Conservation (phyloP, 2,329 filamentous ascomycete species). For the Sclerotinia spermophila region DNA sequence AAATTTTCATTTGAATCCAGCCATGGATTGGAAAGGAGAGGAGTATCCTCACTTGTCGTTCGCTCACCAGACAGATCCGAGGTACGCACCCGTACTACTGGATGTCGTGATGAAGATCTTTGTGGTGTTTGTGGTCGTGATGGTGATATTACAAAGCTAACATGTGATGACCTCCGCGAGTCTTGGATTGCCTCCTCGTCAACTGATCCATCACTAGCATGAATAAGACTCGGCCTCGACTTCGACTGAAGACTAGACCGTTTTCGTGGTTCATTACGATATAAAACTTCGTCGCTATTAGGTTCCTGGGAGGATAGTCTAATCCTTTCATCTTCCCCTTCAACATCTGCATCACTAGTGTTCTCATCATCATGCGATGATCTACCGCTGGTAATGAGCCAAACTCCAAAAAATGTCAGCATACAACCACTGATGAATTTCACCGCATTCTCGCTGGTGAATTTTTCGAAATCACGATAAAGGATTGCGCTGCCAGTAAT, state of each 20-base stretch:
- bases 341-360: conserved; percentile 57
- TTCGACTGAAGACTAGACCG: conserved; percentile 20
- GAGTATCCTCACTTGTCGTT: conserved; percentile 23
- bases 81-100: conserved; percentile 23
- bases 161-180: conserved; percentile 31
- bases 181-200: conserved; percentile 19
- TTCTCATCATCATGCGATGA: conserved; percentile 59
- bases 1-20: conserved; percentile 27
- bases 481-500: conserved; percentile 91
- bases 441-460: conserved; percentile 64
- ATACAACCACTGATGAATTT: conserved; percentile 91
- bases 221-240: conserved; percentile 17
- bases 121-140: conserved; percentile 28
- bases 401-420: conserved; percentile 94
- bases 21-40: conserved; percentile 35
- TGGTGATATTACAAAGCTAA: conserved; percentile 30
- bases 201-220: conserved; percentile 24
- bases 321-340: conserved; percentile 62
- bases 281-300: conserved; percentile 21
- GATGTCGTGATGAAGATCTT: conserved; percentile 28
- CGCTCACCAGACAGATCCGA: conserved; percentile 18
- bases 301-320: conserved; percentile 53
- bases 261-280: conserved; percentile 20
- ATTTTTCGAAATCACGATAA: conserved; percentile 91
- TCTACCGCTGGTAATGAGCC: conserved; percentile 87